Evolutionary conservation across 306 rosid genomes (phyloP).

Genomic region (Elaeagnus macrophylla): DNA sequence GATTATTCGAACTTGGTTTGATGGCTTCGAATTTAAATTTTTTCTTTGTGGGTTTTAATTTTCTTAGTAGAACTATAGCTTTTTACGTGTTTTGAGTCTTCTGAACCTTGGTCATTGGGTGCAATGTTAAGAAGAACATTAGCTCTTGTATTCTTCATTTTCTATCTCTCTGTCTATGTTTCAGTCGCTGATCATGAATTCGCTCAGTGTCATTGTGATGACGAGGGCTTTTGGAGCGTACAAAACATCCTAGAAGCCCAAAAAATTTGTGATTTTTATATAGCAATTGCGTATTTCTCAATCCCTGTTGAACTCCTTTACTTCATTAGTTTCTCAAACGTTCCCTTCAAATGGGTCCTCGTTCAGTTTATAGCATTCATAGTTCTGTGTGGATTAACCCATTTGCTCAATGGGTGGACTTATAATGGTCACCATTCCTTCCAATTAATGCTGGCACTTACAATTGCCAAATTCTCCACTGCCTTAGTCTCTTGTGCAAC

Average conservation of each 20-base stretch:
- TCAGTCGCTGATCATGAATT: constrained; percentile 32
- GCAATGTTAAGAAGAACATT: constrained; percentile 34
- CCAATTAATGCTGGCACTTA: constrained; percentile 47
- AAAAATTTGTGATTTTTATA: constrained; percentile 30
- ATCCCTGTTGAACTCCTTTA: constrained; percentile 37
- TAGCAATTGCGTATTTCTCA: constrained; percentile 37
- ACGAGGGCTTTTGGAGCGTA: constrained; percentile 42
- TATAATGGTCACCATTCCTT: constrained; percentile 58
- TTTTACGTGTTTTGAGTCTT: constrained; percentile 8
- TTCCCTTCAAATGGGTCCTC: constrained; percentile 39
- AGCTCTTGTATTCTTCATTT: constrained; percentile 18
- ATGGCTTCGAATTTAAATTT: too few species aligned
- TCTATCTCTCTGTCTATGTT: constrained; percentile 18
- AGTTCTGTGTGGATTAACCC: constrained; percentile 40
- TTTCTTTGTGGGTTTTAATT: too few species aligned
- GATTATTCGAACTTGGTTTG: neutral
- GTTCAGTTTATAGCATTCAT: constrained; percentile 34
- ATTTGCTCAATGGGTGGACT: constrained; percentile 32
- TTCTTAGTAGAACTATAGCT: neutral
- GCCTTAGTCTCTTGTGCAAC: constrained; percentile 82
- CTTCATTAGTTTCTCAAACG: constrained; percentile 31
- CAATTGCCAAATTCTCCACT: constrained; percentile 68
- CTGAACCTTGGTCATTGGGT: constrained; percentile 11
- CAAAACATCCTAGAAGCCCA: constrained; percentile 30
- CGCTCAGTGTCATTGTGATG: constrained; percentile 43